Conservation (phyloP, 2,329 filamentous ascomycete genomes). For the Colletotrichum spinosum region DNA sequence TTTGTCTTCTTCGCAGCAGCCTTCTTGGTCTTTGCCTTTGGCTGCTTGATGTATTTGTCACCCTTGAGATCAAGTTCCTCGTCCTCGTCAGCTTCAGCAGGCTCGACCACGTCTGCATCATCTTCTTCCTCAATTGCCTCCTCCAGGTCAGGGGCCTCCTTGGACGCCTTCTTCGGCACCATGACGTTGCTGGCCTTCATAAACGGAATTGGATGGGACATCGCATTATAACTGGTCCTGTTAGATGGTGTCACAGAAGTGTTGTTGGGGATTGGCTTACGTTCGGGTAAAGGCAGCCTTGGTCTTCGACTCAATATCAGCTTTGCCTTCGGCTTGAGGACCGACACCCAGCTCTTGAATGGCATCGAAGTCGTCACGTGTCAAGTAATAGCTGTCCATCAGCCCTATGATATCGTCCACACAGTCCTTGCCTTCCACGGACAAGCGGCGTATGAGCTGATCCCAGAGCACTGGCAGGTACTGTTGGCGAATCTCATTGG, state of each 20-base stretch:
- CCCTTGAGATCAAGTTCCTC: slow-evolving; percentile 88
- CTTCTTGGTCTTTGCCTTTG: slow-evolving; percentile 75
- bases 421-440: slow-evolving; percentile 82
- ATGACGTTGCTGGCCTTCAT: slow-evolving; percentile 89
- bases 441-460: slow-evolving; percentile 78
- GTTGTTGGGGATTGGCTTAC: slow-evolving; percentile 63
- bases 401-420: slow-evolving; percentile 88
- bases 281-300: slow-evolving; percentile 90
- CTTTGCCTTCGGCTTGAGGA: slow-evolving; percentile 78
- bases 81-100: slow-evolving; percentile 74
- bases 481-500: slow-evolving; percentile 93
- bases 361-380: slow-evolving; percentile 92
- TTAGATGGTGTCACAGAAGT: slow-evolving; percentile 5
- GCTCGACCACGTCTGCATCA: slow-evolving; percentile 71
- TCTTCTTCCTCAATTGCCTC: slow-evolving; percentile 96
- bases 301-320: slow-evolving; percentile 85
- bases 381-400: slow-evolving; percentile 98
- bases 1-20: slow-evolving; percentile 48
- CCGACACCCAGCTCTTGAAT: slow-evolving; percentile 93
- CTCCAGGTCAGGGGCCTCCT: slow-evolving; percentile 91
- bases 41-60: slow-evolving; percentile 95
- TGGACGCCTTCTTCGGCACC: slow-evolving; percentile 76
- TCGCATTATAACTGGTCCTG: slow-evolving; percentile 78
- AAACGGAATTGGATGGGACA: slow-evolving; percentile 91
- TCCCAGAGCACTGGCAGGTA: slow-evolving; percentile 92